Conservation (phyloP, 805 yeast genomes). For the Lipomyces anomalus region DNA sequence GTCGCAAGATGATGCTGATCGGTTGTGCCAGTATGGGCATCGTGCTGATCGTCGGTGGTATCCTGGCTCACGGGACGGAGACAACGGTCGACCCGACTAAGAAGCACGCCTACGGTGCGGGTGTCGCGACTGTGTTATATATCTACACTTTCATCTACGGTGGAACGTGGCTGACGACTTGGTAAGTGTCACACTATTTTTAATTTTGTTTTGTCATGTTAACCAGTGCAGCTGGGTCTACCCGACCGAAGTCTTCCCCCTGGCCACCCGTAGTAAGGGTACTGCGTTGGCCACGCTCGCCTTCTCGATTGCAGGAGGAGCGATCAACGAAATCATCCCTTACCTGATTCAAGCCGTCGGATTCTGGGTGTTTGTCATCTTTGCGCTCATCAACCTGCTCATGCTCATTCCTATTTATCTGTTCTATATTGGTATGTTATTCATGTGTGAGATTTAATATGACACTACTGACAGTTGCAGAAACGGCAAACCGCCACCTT, state of each 20-base stretch:
- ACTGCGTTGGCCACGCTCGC: slow-evolving; percentile 7
- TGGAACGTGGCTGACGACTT: slow-evolving; percentile 13
- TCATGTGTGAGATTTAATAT: too few species aligned
- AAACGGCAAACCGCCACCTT: neutral
- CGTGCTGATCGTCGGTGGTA: slow-evolving; percentile 1
- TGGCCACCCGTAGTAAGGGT: slow-evolving; percentile 4
- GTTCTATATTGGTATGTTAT: too few species aligned
- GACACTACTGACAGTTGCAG: too few species aligned
- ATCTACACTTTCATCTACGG: neutral
- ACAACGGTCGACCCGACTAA: neutral
- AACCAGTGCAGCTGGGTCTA: too few species aligned
- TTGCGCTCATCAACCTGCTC: neutral
- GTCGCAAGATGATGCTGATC: neutral
- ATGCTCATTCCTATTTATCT: neutral
- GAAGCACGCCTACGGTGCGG: neutral
- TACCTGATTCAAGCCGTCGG: neutral
- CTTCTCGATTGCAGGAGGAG: neutral
- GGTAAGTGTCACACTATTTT: too few species aligned
- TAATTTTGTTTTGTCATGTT: too few species aligned
- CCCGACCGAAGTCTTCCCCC: slow-evolving; percentile 11
- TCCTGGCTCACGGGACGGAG: neutral
- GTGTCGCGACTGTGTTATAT: slow-evolving; percentile 1
- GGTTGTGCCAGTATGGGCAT: slow-evolving; percentile 1
- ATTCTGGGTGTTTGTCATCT: neutral
- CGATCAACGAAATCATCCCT: neutral